These are phyloP conservation scores for Talaromyces thailandensis DNA, from an alignment of 495 filamentous ascomycete genomes.

Conservation along the genomic window DNA sequence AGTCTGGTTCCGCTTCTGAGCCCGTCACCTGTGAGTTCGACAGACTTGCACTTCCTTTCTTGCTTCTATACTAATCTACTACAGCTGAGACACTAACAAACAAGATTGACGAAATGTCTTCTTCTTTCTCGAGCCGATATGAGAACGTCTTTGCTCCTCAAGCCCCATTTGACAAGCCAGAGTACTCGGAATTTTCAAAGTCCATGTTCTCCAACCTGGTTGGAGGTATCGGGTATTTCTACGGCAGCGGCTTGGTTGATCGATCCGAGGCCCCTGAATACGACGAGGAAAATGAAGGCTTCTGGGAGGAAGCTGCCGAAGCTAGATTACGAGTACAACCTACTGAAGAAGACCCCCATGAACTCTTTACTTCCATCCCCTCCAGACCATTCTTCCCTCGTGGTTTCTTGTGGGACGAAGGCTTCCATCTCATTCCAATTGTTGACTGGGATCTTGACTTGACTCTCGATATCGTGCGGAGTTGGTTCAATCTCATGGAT, in stretches of 20 bases:
- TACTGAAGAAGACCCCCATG: constrained; percentile 68
- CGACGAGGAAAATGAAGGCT: constrained; percentile 92
- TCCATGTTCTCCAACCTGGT: constrained; percentile 92
- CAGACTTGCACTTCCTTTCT: not conserved
- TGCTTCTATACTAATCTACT: constrained; percentile 19
- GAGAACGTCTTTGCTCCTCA: constrained; percentile 61
- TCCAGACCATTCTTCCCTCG: constrained; percentile 93
- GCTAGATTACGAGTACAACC: constrained; percentile 59
- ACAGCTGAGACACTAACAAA: constrained; percentile 58
- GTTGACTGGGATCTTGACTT: constrained; percentile 91
- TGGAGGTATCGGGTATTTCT: constrained; percentile 92
- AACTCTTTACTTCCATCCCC: constrained; percentile 88
- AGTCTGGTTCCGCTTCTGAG: constrained; percentile 61
- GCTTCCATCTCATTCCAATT: constrained; percentile 89
- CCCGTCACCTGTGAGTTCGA: constrained; percentile 43
- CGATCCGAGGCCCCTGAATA: constrained; percentile 86
- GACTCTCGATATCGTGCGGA: constrained; percentile 85
- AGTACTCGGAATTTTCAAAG: constrained; percentile 73
- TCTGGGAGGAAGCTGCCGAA: constrained; percentile 85
- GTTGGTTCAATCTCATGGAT: constrained; percentile 94
- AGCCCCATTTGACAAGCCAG: constrained; percentile 61
- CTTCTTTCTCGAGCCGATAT: constrained; percentile 68
- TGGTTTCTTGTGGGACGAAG: constrained; percentile 97
- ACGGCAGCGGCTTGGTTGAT: constrained; percentile 79
- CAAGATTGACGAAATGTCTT: constrained; percentile 55